These are phyloP conservation scores for Begonia fuchsioides DNA, from an alignment of 306 rosid genomes.

Conservation along the genomic window DNA sequence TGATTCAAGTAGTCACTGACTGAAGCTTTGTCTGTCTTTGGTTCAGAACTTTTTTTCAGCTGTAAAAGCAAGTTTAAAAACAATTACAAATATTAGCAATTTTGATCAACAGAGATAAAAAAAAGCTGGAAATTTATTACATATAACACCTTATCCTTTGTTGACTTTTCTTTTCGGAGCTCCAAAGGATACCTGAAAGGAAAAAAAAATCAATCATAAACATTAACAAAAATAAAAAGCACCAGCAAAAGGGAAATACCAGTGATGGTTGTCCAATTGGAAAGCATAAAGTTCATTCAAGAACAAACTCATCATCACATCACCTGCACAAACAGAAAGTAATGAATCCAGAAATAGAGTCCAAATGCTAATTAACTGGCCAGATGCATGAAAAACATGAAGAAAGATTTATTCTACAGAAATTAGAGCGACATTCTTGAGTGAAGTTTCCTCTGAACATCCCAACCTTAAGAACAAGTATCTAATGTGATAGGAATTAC, in stretches of 20 bases:
- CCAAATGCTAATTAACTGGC: conserved; percentile 7
- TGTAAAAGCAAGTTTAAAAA: conserved; percentile 17
- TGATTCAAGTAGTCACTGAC: conserved; percentile 25
- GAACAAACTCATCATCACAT: conserved; percentile 88
- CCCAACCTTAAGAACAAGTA: too few species aligned
- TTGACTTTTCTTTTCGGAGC: conserved; percentile 80
- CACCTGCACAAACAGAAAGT: conserved; percentile 42
- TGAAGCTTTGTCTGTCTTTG: conserved; percentile 18
- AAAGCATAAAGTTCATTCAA: conserved; percentile 88
- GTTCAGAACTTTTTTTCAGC: conserved; percentile 43
- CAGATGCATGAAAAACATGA: conserved; percentile 2
- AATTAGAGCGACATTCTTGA: neutral
- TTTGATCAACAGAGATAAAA: too few species aligned
- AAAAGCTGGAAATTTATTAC: neutral
- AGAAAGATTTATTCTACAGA: neutral
- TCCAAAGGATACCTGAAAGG: conserved; percentile 84
- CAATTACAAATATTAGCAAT: neutral
- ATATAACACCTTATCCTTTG: conserved; percentile 60
- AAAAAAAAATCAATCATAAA: neutral
- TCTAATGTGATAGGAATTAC: too few species aligned
- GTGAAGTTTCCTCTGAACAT: too few species aligned
- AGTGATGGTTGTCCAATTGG: conserved; percentile 74
- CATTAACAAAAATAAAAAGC: neutral
- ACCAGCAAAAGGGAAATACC: conserved; percentile 30
- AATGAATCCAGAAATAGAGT: conserved; percentile 4